These are phyloP conservation scores for Cercospora sp. DNA, from an alignment of 2,329 filamentous ascomycete species.

Conservation along the genomic window DNA sequence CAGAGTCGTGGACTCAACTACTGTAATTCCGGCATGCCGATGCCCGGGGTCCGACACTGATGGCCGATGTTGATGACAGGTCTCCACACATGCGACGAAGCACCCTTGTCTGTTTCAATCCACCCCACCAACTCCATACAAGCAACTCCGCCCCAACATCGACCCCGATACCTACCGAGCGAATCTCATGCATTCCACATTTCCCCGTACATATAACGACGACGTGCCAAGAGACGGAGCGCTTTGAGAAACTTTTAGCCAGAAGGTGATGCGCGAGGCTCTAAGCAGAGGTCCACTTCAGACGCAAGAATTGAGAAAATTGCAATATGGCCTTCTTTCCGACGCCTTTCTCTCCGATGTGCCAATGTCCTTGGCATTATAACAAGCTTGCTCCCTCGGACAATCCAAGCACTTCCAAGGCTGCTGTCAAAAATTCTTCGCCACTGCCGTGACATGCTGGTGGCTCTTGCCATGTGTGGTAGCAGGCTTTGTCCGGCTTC, in stretches of 20 bases:
- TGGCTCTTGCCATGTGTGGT: not conserved
- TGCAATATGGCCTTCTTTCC: not conserved
- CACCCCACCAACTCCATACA: not conserved
- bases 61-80: not conserved
- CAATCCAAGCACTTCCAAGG: not conserved
- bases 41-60: not conserved
- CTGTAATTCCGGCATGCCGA: not conserved
- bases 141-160: not conserved
- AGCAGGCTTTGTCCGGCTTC: not conserved
- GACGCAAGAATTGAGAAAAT: not conserved
- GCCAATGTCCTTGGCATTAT: not conserved
- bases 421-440: not conserved
- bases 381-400: not conserved
- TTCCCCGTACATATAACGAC: not conserved
- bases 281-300: not conserved
- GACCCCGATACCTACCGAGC: not conserved
- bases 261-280: not conserved
- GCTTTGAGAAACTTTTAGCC: not conserved
- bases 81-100: not conserved
- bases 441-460: not conserved
- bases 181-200: not conserved
- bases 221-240: not conserved
- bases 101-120: not conserved
- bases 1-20: not conserved
- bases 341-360: not conserved